Evolutionary conservation across 148 eudicot species (phyloP).

Genomic region (Amaranthus hypochondriacus): DNA sequence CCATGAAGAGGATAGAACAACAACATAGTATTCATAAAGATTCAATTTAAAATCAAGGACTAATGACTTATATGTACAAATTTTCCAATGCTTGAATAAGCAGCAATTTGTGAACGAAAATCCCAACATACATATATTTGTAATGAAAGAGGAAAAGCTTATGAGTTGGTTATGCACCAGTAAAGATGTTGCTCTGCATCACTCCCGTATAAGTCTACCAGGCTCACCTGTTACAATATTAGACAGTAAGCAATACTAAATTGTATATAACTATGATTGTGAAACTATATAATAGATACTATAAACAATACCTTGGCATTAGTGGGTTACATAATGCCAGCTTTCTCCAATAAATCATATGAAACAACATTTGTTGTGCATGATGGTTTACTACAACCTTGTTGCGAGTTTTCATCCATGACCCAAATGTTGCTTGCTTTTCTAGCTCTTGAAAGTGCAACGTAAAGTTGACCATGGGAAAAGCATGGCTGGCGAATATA

Average conservation of each 20-base stretch:
- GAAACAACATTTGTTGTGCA: too few species aligned
- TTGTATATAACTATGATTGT: too few species aligned
- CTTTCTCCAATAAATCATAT: too few species aligned
- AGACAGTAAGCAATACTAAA: constrained; percentile 4
- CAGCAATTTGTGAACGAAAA: constrained; percentile 4
- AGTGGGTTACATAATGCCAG: too few species aligned
- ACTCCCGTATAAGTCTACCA: constrained; percentile 86
- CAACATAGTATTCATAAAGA: not conserved
- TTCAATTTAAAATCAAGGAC: not conserved
- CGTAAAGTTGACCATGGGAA: too few species aligned
- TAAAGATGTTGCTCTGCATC: constrained; percentile 97
- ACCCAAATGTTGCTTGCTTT: too few species aligned
- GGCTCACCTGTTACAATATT: constrained; percentile 63
- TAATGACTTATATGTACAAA: not conserved
- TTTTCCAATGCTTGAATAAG: not conserved
- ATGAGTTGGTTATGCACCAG: constrained; percentile 97
- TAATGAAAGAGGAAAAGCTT: constrained; percentile 55
- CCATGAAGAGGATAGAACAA: constrained; percentile 47
- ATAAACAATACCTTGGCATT: too few species aligned
- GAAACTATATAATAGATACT: too few species aligned
- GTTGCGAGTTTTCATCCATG: too few species aligned
- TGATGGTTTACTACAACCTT: too few species aligned
- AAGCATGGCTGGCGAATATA: too few species aligned
- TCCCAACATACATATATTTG: constrained; percentile 49
- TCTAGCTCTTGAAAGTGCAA: too few species aligned